Percentiles rank a stretch among this genome's conserved stretches.
phyloP scores from a whole-genome alignment of 2,329 filamentous ascomycete species.

The Aureobasidium sp. region DNA sequence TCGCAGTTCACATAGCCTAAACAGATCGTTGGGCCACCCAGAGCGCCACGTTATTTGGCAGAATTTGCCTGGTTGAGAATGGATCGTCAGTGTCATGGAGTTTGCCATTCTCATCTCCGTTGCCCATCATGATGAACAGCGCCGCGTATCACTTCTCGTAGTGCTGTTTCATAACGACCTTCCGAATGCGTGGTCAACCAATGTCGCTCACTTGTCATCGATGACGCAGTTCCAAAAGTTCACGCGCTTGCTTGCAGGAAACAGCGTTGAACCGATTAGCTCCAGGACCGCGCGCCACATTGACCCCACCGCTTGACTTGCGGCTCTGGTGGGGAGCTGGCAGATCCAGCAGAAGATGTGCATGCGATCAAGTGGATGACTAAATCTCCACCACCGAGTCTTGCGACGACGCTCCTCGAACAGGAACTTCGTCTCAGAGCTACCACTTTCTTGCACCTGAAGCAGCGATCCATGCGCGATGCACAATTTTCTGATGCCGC shows the following conservation, averaged over 20 bases:
- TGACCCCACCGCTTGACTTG: constrained; percentile 6
- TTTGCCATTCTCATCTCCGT: constrained; percentile 1
- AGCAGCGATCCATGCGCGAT: background rate
- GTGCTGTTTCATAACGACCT: constrained; percentile 14
- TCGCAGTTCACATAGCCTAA: constrained; percentile 8
- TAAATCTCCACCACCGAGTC: background rate
- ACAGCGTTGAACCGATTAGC: constrained; percentile 12
- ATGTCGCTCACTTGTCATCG: constrained; percentile 12
- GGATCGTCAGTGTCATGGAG: constrained; percentile 7
- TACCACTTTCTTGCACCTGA: background rate
- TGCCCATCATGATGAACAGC: background rate
- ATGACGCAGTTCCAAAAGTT: constrained; percentile 6
- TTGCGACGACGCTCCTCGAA: background rate
- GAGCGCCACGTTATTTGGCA: constrained; percentile 7
- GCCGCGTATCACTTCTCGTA: constrained; percentile 8
- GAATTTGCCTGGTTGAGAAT: constrained; percentile 11
- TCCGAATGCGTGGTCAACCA: constrained; percentile 2
- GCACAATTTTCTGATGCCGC: background rate
- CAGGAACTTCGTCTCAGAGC: background rate
- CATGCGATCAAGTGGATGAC: constrained; percentile 8
- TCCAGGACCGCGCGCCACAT: constrained; percentile 11
- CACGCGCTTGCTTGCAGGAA: constrained; percentile 8
- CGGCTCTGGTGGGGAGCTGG: constrained; percentile 9
- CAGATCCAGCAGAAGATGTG: constrained; percentile 7
- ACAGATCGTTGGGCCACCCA: constrained; percentile 12